Base-by-base conservation (phyloP, 2,329 filamentous ascomycete genomes). In the Lizonia empirigonia region DNA sequence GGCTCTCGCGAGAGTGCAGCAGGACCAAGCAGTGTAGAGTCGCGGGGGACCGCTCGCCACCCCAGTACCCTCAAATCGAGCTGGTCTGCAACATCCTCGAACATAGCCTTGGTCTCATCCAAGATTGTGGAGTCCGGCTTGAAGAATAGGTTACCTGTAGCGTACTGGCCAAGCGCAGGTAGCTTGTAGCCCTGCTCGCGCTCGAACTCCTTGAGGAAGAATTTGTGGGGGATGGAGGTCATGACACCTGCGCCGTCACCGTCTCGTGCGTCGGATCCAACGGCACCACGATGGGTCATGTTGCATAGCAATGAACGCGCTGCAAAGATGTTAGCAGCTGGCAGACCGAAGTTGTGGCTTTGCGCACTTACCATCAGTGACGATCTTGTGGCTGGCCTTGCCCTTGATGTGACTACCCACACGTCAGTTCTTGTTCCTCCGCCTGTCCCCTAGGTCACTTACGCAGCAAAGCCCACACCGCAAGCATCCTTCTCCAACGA, bases 211-310 rank as follows among this genome's bases (percentile, higher is more conserved):
- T 97, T 99, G 73, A 96, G 82, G 76, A 99, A 97, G 81, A 99
- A 97, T 77, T 88, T 91, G 81, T 97, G 93, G 53, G 94, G 94
- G 69, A 99, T 96, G 54, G 92, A 97, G 63, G 93, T 97, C 94
- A 99, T 99, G 72, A 97, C 93, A 84, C 94, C 94, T 68, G 94
- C 94, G 75, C 94, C 94, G 74, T 99, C 94, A 74, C 94, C 94
- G 74, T 99, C 94, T 81, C 94, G 89, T 71, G 91, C 91, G 81
- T 99, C 94, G 55, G 94, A 97, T 65, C 94, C 94, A 67, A 97
- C 93, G 59, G 94, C 94, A 82, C 94, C 94, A 75, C 94, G 89
- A 82, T 99, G 94, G 82, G 94, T 97, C 94, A 99, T 99, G 84
- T 99, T 97, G 83, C 94, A 99, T 59, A 99, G 86, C 56, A 99